Base-by-base conservation (phyloP, 108 stramenopile genomes). In the Nannochloropsis gaditana region DNA sequence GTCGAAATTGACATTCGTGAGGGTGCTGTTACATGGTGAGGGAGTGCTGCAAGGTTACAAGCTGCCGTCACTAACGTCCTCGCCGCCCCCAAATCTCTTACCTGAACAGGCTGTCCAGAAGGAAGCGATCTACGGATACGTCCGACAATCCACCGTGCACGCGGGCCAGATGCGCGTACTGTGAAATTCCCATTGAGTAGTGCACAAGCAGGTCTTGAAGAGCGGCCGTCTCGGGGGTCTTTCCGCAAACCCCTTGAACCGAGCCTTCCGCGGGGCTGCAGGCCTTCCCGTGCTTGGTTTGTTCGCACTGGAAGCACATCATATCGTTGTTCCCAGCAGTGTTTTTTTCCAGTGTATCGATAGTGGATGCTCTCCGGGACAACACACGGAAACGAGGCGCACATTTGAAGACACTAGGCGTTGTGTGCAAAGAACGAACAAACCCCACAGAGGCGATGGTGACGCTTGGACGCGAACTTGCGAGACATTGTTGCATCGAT, bases 1-100 rank as follows among this genome's bases (percentile, higher is more conserved):
- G 79, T 87, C 86, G 88, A 95, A 95, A 89, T 95, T 95, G 83
- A 95, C 94, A 90, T 95, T 95, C 79, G 94, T 95, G 73, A 95
- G 83, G 3, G 94, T 95, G 21, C 92, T 91, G 90, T 93, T 93
- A 10, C 15, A 15, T 50, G 11, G 47, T 50, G 10, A 15, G 15
- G 47, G 15, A 50, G 47, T 15, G 10, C 47, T 15, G 11, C 47
- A 50, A 11, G 47, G 47, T 11, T 11, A 50, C 10, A 50, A 1
- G 47, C 10, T 10, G 47, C 15, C 47, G 15, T 10, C 11, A 50
- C 15, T 50, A 73, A n/a, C 59, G 19, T n/a, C 59, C 15, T 3
- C n/a, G 4, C 59, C 59, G n/a, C 59, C 15, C n/a, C 2, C 59
- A 73, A 73, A 15, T 4, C 59, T n/a, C 59, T 73, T n/a, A 73